phyloP scores from a whole-genome alignment of 179 eudicot species.

The Drosera spatulata region DNA sequence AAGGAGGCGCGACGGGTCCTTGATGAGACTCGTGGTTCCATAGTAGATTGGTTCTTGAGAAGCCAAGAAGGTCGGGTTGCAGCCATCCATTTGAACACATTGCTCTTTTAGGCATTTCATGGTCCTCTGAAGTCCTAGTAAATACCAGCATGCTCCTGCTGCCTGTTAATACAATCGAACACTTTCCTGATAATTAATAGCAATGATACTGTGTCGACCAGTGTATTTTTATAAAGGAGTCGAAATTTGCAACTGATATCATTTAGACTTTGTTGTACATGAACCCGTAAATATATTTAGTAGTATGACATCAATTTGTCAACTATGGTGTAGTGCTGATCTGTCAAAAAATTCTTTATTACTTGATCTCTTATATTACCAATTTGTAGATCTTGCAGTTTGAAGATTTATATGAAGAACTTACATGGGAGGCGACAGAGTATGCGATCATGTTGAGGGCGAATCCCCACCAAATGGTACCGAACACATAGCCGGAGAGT shows the following conservation, averaged over 20 bases:
- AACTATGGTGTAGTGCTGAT: too few species aligned
- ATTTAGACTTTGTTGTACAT: too few species aligned
- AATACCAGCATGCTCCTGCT: conserved; percentile 98
- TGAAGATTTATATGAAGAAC: conserved; percentile 2
- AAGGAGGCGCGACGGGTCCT: conserved; percentile 27
- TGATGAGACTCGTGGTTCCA: conserved; percentile 31
- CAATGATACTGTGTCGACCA: too few species aligned
- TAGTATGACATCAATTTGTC: too few species aligned
- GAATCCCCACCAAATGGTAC: conserved; percentile 99
- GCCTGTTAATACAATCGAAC: conserved; percentile 33
- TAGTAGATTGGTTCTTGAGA: conserved; percentile 64
- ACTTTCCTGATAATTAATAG: too few species aligned
- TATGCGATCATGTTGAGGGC: conserved; percentile 94
- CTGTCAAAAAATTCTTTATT: too few species aligned
- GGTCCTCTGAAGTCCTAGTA: conserved; percentile 82
- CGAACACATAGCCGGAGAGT: conserved; percentile 78
- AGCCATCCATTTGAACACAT: conserved; percentile 42
- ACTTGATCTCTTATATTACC: too few species aligned
- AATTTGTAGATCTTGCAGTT: too few species aligned
- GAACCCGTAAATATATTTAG: too few species aligned
- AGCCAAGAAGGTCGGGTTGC: conserved; percentile 37
- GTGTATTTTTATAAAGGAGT: too few species aligned
- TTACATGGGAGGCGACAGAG: conserved; percentile 92
- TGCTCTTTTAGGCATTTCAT: conserved; percentile 62
- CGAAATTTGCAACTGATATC: too few species aligned